A percentile compares a stretch with the other conserved stretches of the same genome.
These are phyloP conservation scores for Nannizziopsis barbatae DNA, from an alignment of 2,329 filamentous ascomycete species.

Conservation along the genomic window DNA sequence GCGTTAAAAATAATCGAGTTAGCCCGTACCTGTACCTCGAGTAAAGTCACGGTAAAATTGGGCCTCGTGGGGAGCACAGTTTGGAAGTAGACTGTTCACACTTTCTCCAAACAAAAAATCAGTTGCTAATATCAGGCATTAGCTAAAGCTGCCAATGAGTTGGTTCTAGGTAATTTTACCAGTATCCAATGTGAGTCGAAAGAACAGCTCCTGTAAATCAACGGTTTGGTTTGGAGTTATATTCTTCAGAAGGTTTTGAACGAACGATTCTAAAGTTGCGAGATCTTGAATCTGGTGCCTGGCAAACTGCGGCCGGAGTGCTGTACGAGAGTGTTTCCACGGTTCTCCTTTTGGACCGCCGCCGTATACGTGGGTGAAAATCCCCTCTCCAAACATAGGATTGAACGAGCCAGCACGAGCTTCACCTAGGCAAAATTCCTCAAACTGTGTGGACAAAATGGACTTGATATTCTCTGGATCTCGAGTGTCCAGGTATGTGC, in stretches of 20 bases:
- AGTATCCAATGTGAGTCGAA: slow-evolving; percentile 66
- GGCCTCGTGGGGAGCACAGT: slow-evolving; percentile 42
- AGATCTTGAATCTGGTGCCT: slow-evolving; percentile 74
- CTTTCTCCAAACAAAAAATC: slow-evolving; percentile 75
- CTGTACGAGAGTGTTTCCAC: slow-evolving; percentile 70
- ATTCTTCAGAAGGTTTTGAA: slow-evolving; percentile 61
- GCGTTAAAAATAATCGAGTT: background rate
- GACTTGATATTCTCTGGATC: slow-evolving; percentile 88
- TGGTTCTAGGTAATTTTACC: background rate
- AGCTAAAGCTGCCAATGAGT: background rate
- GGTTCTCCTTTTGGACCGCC: slow-evolving; percentile 39
- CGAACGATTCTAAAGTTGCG: slow-evolving; percentile 67
- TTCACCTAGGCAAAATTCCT: slow-evolving; percentile 62
- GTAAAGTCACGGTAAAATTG: slow-evolving; percentile 26
- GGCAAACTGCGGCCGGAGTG: slow-evolving; percentile 78
- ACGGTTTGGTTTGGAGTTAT: slow-evolving; percentile 45
- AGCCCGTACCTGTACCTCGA: slow-evolving; percentile 13
- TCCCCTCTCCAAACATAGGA: slow-evolving; percentile 34
- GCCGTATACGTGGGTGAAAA: slow-evolving; percentile 26
- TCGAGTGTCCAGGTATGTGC: slow-evolving; percentile 53
- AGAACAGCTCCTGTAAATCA: slow-evolving; percentile 67
- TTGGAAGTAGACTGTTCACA: slow-evolving; percentile 45
- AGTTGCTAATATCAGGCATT: slow-evolving; percentile 46
- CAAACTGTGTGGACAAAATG: slow-evolving; percentile 72
- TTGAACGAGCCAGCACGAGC: slow-evolving; percentile 53